Conservation (phyloP, 768 basidiomycete genomes). For the Phaeotremella fagi region DNA sequence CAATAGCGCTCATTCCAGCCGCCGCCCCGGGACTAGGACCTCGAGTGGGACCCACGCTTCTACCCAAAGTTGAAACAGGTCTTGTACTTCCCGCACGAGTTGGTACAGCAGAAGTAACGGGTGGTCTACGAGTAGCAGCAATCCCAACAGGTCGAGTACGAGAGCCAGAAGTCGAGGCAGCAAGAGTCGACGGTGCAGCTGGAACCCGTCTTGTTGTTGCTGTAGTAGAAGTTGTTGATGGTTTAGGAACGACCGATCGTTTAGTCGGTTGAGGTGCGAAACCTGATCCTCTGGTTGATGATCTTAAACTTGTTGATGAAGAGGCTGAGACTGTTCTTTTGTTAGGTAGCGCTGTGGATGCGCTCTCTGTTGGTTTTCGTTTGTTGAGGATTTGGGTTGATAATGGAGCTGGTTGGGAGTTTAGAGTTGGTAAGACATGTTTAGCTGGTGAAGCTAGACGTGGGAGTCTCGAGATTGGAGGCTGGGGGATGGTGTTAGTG, state of each 20-base stretch:
- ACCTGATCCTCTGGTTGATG: slow-evolving; percentile 18
- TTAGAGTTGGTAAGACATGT: slow-evolving; percentile 4
- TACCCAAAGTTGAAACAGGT: slow-evolving; percentile 10
- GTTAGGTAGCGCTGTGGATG: slow-evolving; percentile 22
- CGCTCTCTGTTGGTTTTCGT: slow-evolving; percentile 31
- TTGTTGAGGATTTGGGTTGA: slow-evolving; percentile 20
- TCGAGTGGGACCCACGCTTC: slow-evolving; percentile 17
- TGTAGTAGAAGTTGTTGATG: not conserved
- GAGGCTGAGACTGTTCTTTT: too few relatives aligned
- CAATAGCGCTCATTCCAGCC: slow-evolving; percentile 21
- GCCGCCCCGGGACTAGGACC: slow-evolving; percentile 31
- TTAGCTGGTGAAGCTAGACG: slow-evolving; percentile 30
- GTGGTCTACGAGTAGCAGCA: slow-evolving; percentile 14
- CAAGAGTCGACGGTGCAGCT: slow-evolving; percentile 7
- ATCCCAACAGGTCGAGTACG: slow-evolving; percentile 1
- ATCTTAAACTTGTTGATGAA: slow-evolving; percentile 3
- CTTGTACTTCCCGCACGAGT: slow-evolving; percentile 4
- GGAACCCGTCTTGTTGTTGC: slow-evolving; percentile 11
- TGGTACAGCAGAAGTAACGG: slow-evolving; percentile 6
- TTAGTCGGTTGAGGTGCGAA: slow-evolving; percentile 25
- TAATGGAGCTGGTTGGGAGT: slow-evolving; percentile 20
- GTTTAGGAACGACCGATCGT: slow-evolving; percentile 7
- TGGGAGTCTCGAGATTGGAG: slow-evolving; percentile 30
- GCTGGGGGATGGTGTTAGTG: slow-evolving; percentile 11
- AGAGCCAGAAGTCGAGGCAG: not conserved